Evolutionary conservation across 2,329 filamentous ascomycete species (phyloP).

Genomic region (Aspergillus viridinutans): DNA sequence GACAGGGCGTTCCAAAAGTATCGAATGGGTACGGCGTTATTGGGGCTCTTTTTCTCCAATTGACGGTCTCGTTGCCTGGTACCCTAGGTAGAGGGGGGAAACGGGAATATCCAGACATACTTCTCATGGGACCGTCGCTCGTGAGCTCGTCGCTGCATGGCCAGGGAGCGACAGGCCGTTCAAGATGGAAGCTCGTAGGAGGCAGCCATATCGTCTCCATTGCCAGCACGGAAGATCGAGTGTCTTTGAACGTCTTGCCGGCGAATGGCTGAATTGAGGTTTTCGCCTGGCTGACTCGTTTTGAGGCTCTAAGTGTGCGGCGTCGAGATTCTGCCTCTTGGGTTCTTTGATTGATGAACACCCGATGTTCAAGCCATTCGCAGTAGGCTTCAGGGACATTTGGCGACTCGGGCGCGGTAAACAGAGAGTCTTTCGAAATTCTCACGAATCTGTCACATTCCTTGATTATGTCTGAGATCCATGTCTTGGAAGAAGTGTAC

Average conservation of each 20-base stretch:
- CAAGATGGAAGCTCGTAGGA: conserved; percentile 3
- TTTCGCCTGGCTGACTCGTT: neutral
- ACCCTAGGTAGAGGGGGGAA: conserved; percentile 30
- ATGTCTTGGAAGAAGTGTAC: conserved; percentile 23
- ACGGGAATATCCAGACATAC: conserved; percentile 25
- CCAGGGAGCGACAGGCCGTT: conserved; percentile 23
- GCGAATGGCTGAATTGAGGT: conserved; percentile 12
- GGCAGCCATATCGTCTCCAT: conserved; percentile 26
- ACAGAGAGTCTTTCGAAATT: conserved; percentile 17
- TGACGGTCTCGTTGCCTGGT: conserved; percentile 27
- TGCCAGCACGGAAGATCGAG: conserved; percentile 22
- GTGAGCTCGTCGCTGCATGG: conserved; percentile 28
- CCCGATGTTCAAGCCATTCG: conserved; percentile 21
- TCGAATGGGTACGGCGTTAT: conserved; percentile 20
- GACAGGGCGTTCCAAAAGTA: conserved; percentile 13
- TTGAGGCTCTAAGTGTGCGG: conserved; percentile 5
- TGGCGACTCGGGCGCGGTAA: conserved; percentile 22
- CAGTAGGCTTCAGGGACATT: conserved; percentile 21
- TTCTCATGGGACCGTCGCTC: conserved; percentile 28
- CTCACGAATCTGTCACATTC: conserved; percentile 24
- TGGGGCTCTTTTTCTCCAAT: conserved; percentile 26
- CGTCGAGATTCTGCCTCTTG: conserved; percentile 6
- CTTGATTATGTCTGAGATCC: conserved; percentile 21
- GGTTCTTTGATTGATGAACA: conserved; percentile 11
- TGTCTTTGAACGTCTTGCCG: conserved; percentile 20